Evolutionary conservation across 2,329 filamentous ascomycete species (phyloP).

Genomic region (Fusarium marasasianum): DNA sequence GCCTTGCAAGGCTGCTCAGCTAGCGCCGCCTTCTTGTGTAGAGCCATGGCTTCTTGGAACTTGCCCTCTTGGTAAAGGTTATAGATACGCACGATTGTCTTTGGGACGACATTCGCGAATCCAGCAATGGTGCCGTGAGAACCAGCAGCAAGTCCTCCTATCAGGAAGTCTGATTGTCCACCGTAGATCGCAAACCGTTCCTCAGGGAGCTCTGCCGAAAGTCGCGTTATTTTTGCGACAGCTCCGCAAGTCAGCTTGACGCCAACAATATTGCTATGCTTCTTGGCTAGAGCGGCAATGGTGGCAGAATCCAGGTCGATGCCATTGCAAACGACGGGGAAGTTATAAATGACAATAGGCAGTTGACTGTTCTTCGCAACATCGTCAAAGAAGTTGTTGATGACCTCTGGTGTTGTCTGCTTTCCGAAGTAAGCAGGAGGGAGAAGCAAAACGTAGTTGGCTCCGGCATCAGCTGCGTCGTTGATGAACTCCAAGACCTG

Average conservation of each 20-base stretch:
- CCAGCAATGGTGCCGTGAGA: slow-evolving; percentile 70
- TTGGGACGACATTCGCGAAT: slow-evolving; percentile 70
- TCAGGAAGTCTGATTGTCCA: slow-evolving; percentile 77
- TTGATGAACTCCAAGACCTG: slow-evolving; percentile 68
- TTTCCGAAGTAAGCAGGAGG: slow-evolving; percentile 73
- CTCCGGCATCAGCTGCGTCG: slow-evolving; percentile 69
- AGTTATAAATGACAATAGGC: slow-evolving; percentile 74
- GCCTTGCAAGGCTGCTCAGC: slow-evolving; percentile 73
- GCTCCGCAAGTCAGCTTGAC: slow-evolving; percentile 78
- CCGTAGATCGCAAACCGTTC: slow-evolving; percentile 73
- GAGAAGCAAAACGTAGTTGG: slow-evolving; percentile 69
- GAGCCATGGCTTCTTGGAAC: slow-evolving; percentile 64
- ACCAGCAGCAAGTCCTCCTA: slow-evolving; percentile 67
- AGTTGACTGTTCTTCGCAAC: slow-evolving; percentile 61
- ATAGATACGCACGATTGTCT: slow-evolving; percentile 67
- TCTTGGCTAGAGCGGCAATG: slow-evolving; percentile 50
- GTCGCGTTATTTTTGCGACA: slow-evolving; percentile 74
- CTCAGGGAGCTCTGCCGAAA: slow-evolving; percentile 60
- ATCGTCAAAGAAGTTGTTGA: slow-evolving; percentile 68
- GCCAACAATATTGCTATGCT: slow-evolving; percentile 68
- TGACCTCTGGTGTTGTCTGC: slow-evolving; percentile 65
- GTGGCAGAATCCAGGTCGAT: slow-evolving; percentile 73
- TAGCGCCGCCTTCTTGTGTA: slow-evolving; percentile 71
- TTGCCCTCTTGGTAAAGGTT: slow-evolving; percentile 67
- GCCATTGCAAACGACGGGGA: slow-evolving; percentile 73